phyloP scores from a whole-genome alignment of 768 basidiomycete species.

The Ephemerocybe angulata region DNA sequence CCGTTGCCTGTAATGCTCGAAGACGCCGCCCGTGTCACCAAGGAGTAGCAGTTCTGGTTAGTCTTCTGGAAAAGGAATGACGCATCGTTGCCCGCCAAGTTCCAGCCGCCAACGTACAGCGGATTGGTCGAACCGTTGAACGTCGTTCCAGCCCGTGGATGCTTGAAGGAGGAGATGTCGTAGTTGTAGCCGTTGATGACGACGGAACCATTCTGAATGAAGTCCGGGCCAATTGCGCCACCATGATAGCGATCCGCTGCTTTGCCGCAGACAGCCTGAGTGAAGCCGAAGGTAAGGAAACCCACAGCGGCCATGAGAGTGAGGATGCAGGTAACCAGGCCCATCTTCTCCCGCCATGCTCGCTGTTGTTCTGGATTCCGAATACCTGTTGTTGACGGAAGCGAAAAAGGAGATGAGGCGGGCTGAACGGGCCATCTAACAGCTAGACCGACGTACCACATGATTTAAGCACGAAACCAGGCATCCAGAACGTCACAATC shows the following conservation, averaged over 20 bases:
- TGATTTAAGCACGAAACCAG: slow-evolving; percentile 65
- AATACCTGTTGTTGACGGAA: slow-evolving; percentile 54
- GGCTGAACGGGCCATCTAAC: neutral
- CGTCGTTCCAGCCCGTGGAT: slow-evolving; percentile 60
- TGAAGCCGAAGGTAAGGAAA: slow-evolving; percentile 98
- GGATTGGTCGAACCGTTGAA: slow-evolving; percentile 88
- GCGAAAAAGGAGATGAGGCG: neutral
- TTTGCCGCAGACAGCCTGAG: slow-evolving; percentile 85
- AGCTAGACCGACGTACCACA: slow-evolving; percentile 62
- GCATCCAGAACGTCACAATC: slow-evolving; percentile 80
- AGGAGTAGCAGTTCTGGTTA: slow-evolving; percentile 74
- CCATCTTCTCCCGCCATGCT: slow-evolving; percentile 99
- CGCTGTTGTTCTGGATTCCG: slow-evolving; percentile 89
- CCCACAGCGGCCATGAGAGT: slow-evolving; percentile 91
- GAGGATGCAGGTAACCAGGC: slow-evolving; percentile 76
- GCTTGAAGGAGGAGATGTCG: slow-evolving; percentile 83
- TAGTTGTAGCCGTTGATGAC: slow-evolving; percentile 95
- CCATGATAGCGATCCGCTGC: slow-evolving; percentile 81
- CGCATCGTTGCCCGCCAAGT: slow-evolving; percentile 82
- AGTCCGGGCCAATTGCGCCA: slow-evolving; percentile 66
- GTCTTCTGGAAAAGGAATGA: slow-evolving; percentile 94
- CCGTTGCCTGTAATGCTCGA: slow-evolving; percentile 69
- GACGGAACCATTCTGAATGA: slow-evolving; percentile 74
- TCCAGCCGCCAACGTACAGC: slow-evolving; percentile 70
- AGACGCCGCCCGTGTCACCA: slow-evolving; percentile 69